phyloP scores from a whole-genome alignment of 2,329 filamentous ascomycete species.

The Hypoxylon sp. region DNA sequence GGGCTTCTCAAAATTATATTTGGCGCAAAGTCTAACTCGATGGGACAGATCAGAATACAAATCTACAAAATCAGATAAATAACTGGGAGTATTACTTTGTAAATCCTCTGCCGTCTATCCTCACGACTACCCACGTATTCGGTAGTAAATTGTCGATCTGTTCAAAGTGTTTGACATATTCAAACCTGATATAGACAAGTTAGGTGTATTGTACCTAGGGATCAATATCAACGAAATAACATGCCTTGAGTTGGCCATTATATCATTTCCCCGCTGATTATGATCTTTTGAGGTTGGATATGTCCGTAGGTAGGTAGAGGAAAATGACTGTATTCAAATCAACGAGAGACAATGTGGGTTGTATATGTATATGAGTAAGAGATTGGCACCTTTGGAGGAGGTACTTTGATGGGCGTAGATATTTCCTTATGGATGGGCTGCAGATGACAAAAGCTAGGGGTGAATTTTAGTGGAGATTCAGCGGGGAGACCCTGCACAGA shows the following conservation, averaged over 20 bases:
- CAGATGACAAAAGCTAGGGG: not conserved
- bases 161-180: conserved; percentile 93
- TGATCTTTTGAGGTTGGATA: too few species aligned
- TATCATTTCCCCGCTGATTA: too few species aligned
- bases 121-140: conserved; percentile 95
- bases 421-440: too few species aligned
- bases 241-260: conserved; percentile 66
- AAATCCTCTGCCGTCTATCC: conserved; percentile 93
- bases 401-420: not conserved
- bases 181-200: conserved; percentile 68
- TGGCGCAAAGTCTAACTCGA: conserved; percentile 73
- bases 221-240: conserved; percentile 24
- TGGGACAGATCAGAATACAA: conserved; percentile 28
- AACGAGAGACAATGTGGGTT: too few species aligned
- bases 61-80: not conserved
- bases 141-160: conserved; percentile 80
- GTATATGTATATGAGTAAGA: too few species aligned
- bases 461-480: conserved; percentile 2
- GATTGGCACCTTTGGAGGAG: too few species aligned
- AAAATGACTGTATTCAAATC: too few species aligned
- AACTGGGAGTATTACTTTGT: conserved; percentile 72
- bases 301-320: not conserved
- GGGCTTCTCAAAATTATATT: conserved; percentile 88
- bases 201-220: conserved; percentile 22
- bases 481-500: conserved; percentile 15